Evolutionary conservation across 352 stramenopile species (phyloP).

Genomic region (Phytophthora sojae): DNA sequence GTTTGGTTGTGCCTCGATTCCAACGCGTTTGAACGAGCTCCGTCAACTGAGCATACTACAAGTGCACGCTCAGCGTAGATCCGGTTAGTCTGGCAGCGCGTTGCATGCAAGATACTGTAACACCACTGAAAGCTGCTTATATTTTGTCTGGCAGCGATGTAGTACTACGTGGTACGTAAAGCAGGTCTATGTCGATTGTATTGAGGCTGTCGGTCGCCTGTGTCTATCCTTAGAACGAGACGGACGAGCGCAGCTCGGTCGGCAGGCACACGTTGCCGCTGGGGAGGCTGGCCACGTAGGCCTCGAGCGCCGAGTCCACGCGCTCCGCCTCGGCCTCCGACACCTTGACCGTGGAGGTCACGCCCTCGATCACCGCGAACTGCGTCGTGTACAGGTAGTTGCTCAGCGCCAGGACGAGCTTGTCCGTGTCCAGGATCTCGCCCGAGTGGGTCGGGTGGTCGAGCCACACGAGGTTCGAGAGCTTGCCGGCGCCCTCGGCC

Average conservation of each 20-base stretch:
- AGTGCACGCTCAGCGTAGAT: no score
- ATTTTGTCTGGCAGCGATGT: constrained; percentile 17
- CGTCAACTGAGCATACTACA: no score
- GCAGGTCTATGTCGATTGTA: constrained; percentile 22
- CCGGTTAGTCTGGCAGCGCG: no score
- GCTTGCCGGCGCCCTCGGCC: constrained; percentile 29
- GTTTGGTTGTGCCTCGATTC: no score
- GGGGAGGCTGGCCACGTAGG: constrained; percentile 41
- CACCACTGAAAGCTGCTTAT: constrained; percentile 16
- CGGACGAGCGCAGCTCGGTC: constrained; percentile 36
- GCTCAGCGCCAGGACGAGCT: constrained; percentile 62
- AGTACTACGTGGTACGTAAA: constrained; percentile 6
- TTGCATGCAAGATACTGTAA: no score
- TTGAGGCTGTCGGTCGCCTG: constrained; percentile 17
- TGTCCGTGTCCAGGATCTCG: constrained; percentile 59
- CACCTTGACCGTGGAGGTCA: constrained; percentile 48
- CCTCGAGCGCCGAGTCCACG: constrained; percentile 55
- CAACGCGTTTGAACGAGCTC: no score
- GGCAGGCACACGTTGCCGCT: constrained; percentile 30
- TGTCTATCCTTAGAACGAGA: constrained; percentile 31
- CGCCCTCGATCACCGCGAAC: constrained; percentile 47
- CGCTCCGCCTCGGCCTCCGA: constrained; percentile 57
- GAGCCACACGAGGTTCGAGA: constrained; percentile 68
- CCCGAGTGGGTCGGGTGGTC: constrained; percentile 60
- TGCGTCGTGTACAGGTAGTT: constrained; percentile 70